Evolutionary conservation across 352 stramenopile species (phyloP).

Genomic region (Phytopythium litorale): DNA sequence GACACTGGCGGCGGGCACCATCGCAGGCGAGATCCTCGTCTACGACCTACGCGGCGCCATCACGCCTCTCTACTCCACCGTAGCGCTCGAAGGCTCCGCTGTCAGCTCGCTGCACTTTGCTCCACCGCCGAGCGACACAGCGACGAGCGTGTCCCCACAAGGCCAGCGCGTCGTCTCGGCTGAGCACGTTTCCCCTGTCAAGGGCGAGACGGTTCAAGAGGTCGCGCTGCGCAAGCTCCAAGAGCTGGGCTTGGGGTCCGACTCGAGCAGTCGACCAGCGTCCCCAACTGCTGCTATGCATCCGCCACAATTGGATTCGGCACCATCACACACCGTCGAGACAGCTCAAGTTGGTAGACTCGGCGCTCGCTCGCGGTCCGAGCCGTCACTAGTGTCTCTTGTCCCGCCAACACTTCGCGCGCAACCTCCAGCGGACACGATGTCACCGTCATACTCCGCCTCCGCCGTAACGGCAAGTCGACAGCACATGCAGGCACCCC

Average conservation of each 20-base stretch:
- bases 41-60: conserved; percentile 67
- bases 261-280: conserved; percentile 1
- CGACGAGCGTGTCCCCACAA: conserved; percentile 23
- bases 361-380: conserved; percentile 2
- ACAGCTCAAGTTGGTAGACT: neutral
- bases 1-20: conserved; percentile 53
- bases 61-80: conserved; percentile 46
- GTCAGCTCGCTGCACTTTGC: conserved; percentile 65
- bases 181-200: conserved; percentile 31
- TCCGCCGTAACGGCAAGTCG: neutral
- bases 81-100: conserved; percentile 30
- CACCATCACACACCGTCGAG: neutral
- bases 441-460: neutral
- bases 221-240: conserved; percentile 40
- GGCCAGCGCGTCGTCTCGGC: conserved; percentile 41
- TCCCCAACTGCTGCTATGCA: neutral
- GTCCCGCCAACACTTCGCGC: neutral
- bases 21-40: conserved; percentile 46
- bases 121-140: conserved; percentile 24
- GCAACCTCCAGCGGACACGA: neutral
- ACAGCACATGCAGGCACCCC: neutral
- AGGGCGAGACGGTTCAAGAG: conserved; percentile 39
- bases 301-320: neutral
- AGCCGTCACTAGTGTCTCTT: conserved; percentile 3
- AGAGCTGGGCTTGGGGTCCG: conserved; percentile 11